phyloP scores from a whole-genome alignment of 345 rosid species.

The Trapa incisa region DNA sequence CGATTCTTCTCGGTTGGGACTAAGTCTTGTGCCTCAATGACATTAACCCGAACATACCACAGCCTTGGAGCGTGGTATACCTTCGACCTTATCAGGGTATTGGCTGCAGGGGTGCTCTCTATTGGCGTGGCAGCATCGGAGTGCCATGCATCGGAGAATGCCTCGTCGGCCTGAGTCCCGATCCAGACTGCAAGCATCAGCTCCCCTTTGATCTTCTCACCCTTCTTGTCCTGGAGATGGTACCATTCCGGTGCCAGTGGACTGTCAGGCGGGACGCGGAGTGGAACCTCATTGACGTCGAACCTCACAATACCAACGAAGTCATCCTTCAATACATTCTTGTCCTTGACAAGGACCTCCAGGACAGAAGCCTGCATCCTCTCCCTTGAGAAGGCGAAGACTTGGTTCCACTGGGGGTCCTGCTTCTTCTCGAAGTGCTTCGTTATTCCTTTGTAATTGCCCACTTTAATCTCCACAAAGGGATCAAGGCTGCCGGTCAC shows the following conservation, averaged over 20 bases:
- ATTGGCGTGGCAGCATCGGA: slow-evolving; percentile 86
- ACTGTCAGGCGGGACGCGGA: slow-evolving; percentile 94
- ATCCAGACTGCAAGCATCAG: slow-evolving; percentile 98
- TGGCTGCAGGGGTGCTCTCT: slow-evolving; percentile 42
- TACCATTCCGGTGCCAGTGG: slow-evolving; percentile 99
- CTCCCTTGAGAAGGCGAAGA: slow-evolving; percentile 90
- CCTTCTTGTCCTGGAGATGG: slow-evolving; percentile 71
- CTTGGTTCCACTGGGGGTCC: slow-evolving; percentile 94
- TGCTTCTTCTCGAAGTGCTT: slow-evolving; percentile 77
- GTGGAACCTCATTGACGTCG: slow-evolving; percentile 74
- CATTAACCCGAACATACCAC: slow-evolving; percentile 89
- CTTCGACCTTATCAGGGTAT: slow-evolving; percentile 66
- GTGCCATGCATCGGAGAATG: slow-evolving; percentile 98
- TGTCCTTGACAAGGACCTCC: slow-evolving; percentile 81
- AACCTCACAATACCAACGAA: slow-evolving; percentile 74
- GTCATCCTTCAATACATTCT: slow-evolving; percentile 69
- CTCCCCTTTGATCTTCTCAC: slow-evolving; percentile 77
- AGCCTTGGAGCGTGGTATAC: slow-evolving; percentile 84
- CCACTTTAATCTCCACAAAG: slow-evolving; percentile 80
- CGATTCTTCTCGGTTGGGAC: slow-evolving; percentile 58
- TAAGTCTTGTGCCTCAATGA: slow-evolving; percentile 89
- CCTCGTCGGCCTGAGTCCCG: slow-evolving; percentile 97
- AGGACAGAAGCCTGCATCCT: slow-evolving; percentile 81
- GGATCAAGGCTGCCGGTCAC: slow-evolving; percentile 91
- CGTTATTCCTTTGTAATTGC: slow-evolving; percentile 89